phyloP scores from a whole-genome alignment of 2,329 filamentous ascomycete genomes.

The Botryosphaeria agaves region DNA sequence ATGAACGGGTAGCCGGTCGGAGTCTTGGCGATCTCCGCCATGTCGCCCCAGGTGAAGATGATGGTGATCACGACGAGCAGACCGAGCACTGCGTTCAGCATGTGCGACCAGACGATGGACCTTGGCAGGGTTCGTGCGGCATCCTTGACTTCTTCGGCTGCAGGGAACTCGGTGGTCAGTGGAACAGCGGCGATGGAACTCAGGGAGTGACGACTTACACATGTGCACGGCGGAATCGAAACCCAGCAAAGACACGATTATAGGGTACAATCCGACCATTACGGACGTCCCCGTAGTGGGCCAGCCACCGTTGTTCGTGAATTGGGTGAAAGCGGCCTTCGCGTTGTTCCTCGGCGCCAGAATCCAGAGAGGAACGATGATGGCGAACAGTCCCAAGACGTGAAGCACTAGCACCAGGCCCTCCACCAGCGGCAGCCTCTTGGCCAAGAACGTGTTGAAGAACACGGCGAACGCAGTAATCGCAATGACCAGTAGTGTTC shows the following conservation, averaged over 20 bases:
- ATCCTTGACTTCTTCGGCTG: constrained; percentile 12
- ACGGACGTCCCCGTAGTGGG: constrained; percentile 22
- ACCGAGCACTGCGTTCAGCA: constrained; percentile 10
- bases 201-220: constrained; percentile 3
- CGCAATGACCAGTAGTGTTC: constrained; percentile 29
- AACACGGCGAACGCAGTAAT: constrained; percentile 12
- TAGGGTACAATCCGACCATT: constrained; percentile 21
- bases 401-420: constrained; percentile 31
- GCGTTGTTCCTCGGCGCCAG: constrained; percentile 23
- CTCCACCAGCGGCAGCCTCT: constrained; percentile 29
- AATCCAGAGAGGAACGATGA: constrained; percentile 28
- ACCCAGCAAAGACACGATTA: constrained; percentile 1
- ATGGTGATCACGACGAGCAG: constrained; percentile 14
- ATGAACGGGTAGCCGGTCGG: constrained; percentile 15
- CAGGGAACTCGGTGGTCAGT: constrained; percentile 7
- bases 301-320: constrained; percentile 29
- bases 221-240: constrained; percentile 12
- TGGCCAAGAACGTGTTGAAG: constrained; percentile 27
- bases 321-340: constrained; percentile 27
- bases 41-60: constrained; percentile 15
- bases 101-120: constrained; percentile 8
- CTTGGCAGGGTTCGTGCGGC: constrained; percentile 8
- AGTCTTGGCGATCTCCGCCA: constrained; percentile 10
- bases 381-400: constrained; percentile 34
- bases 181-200: background rate